Evolutionary conservation across 2,329 filamentous ascomycete genomes (phyloP).

Genomic region (Leptographium wingfieldii): DNA sequence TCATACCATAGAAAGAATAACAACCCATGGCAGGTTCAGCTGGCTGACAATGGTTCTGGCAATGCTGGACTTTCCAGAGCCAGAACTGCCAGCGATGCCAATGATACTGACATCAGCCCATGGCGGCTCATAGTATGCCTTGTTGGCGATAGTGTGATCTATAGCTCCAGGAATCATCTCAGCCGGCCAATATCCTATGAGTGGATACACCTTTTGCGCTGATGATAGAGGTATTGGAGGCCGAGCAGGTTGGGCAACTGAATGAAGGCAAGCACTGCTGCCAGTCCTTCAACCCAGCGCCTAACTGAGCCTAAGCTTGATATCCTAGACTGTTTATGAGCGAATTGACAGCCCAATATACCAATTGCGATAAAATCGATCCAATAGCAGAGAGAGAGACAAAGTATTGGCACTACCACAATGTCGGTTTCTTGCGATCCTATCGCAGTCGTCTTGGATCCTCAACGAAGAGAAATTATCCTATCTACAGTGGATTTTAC

Average conservation of each 20-base stretch:
- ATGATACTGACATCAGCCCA: conserved; percentile 97
- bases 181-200: background rate
- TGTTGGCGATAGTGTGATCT: conserved; percentile 28
- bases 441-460: background rate
- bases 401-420: background rate
- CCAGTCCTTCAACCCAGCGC: background rate
- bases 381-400: background rate
- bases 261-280: background rate
- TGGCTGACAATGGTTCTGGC: conserved; percentile 83
- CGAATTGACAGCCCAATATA: background rate
- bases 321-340: background rate
- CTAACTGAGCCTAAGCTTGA: background rate
- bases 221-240: background rate
- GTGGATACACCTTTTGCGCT: background rate
- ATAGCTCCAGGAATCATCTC: background rate
- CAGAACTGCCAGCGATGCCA: conserved; percentile 87
- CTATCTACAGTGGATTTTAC: background rate
- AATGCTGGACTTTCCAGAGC: conserved; percentile 87
- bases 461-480: background rate
- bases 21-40: conserved; percentile 91
- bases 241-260: background rate
- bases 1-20: conserved; percentile 87
- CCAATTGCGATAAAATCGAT: background rate
- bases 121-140: conserved; percentile 77
- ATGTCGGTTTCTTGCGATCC: background rate